Conservation (phyloP, 2,329 filamentous ascomycete genomes). For the Trichophyton simii region DNA sequence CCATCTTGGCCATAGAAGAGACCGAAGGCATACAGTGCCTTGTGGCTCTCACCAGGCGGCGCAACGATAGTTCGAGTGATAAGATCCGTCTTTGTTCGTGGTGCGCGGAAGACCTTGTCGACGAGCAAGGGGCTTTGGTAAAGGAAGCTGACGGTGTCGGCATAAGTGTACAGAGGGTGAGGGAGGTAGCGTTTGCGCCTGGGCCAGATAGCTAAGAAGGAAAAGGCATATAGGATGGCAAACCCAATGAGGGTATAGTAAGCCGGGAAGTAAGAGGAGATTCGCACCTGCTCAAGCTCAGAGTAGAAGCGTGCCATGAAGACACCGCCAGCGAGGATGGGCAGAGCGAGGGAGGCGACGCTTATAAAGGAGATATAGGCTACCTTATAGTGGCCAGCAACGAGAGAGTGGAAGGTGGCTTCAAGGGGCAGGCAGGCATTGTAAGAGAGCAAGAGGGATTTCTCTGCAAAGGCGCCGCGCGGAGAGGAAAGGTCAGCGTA, state of each 20-base stretch:
- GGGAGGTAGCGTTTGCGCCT: slow-evolving; percentile 53
- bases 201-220: slow-evolving; percentile 50
- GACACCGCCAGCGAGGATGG: slow-evolving; percentile 47
- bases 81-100: slow-evolving; percentile 55
- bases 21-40: slow-evolving; percentile 44
- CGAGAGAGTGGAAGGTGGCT: slow-evolving; percentile 40
- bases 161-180: slow-evolving; percentile 58
- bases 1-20: slow-evolving; percentile 47
- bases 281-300: slow-evolving; percentile 34
- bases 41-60: slow-evolving; percentile 26
- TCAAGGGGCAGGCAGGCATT: slow-evolving; percentile 41
- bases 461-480: slow-evolving; percentile 42
- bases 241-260: slow-evolving; percentile 63
- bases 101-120: slow-evolving; percentile 60
- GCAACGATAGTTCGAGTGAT: slow-evolving; percentile 52
- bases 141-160: slow-evolving; percentile 66
- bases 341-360: slow-evolving; percentile 40
- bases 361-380: slow-evolving; percentile 45
- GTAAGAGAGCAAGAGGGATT: slow-evolving; percentile 47
- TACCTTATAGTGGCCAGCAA: slow-evolving; percentile 46
- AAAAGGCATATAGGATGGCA: slow-evolving; percentile 56
- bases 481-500: slow-evolving; percentile 43
- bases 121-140: slow-evolving; percentile 58
- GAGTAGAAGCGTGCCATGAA: slow-evolving; percentile 51
- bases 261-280: slow-evolving; percentile 61